Conservation (phyloP, 306 rosid species). For the Cucurbita argyrosperma region DNA sequence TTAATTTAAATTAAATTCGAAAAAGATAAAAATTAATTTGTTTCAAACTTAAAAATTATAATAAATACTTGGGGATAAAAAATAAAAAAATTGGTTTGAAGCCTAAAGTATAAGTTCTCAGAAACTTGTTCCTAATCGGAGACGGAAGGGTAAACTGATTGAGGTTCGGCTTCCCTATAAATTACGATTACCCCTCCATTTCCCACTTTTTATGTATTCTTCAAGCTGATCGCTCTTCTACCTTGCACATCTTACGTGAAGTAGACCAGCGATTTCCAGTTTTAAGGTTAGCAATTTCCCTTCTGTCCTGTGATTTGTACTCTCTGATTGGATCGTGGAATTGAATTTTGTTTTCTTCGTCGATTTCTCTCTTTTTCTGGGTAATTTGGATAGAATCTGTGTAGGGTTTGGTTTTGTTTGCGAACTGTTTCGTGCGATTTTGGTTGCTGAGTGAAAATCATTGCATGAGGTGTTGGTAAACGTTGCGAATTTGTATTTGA, state of each 20-base stretch:
- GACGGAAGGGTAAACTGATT: neutral
- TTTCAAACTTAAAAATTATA: too few relatives aligned
- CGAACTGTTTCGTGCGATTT: neutral
- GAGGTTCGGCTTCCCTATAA: neutral
- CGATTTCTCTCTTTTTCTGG: neutral
- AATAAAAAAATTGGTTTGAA: too few relatives aligned
- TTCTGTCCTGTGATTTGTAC: neutral
- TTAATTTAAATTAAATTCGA: too few relatives aligned
- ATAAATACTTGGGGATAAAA: too few relatives aligned
- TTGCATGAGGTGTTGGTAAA: neutral
- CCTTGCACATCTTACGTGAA: neutral
- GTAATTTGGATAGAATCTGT: neutral
- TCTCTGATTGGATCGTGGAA: neutral
- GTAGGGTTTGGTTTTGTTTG: neutral
- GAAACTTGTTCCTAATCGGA: neutral
- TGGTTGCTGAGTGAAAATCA: neutral
- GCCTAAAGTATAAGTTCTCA: neutral
- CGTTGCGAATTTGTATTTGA: neutral
- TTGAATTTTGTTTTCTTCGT: neutral
- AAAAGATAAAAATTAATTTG: too few relatives aligned
- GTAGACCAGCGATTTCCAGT: neutral
- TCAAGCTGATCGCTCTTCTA: neutral
- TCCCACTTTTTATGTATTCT: neutral
- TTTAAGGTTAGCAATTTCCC: constrained; percentile 4
- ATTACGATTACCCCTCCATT: neutral